Evolutionary conservation across 2,329 filamentous ascomycete species (phyloP).

Genomic region (Mycosphaerella arachidis): DNA sequence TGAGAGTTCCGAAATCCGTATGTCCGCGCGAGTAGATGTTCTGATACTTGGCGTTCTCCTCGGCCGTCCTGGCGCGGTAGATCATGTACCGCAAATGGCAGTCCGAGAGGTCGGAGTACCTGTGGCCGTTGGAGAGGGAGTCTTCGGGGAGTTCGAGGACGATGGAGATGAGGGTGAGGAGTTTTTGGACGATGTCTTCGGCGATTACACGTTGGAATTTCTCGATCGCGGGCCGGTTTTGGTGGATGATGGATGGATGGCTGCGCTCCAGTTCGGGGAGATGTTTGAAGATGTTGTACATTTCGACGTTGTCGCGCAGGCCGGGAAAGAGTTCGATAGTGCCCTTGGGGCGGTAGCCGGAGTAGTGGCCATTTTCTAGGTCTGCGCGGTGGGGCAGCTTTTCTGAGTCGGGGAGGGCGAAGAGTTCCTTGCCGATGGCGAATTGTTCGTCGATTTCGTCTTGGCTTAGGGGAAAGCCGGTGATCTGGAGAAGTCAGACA

Average conservation of each 20-base stretch:
- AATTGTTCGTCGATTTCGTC: slow-evolving; percentile 59
- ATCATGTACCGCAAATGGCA: slow-evolving; percentile 31
- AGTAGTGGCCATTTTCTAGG: slow-evolving; percentile 31
- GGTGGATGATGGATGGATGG: slow-evolving; percentile 36
- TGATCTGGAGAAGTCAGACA: slow-evolving; percentile 25
- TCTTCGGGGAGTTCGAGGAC: slow-evolving; percentile 58
- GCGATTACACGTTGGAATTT: slow-evolving; percentile 50
- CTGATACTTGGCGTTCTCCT: slow-evolving; percentile 28
- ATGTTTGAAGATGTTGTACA: slow-evolving; percentile 57
- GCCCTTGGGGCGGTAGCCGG: slow-evolving; percentile 27
- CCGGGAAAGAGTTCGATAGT: slow-evolving; percentile 21
- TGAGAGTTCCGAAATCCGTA: slow-evolving; percentile 42
- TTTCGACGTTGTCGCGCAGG: slow-evolving; percentile 51
- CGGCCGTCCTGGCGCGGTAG: slow-evolving; percentile 26
- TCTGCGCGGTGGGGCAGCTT: slow-evolving; percentile 52
- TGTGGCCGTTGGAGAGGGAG: slow-evolving; percentile 52
- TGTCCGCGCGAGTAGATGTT: slow-evolving; percentile 36
- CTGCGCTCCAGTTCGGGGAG: slow-evolving; percentile 22
- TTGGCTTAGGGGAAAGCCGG: slow-evolving; percentile 58
- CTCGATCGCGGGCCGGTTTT: slow-evolving; percentile 54
- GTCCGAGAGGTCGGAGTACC: slow-evolving; percentile 49
- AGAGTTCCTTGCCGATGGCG: slow-evolving; percentile 56
- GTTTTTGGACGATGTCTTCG: slow-evolving; percentile 52
- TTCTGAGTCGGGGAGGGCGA: slow-evolving; percentile 53
- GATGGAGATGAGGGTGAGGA: slow-evolving; percentile 58